phyloP scores from a whole-genome alignment of 306 rosid species.

The Cicer bijugum region DNA sequence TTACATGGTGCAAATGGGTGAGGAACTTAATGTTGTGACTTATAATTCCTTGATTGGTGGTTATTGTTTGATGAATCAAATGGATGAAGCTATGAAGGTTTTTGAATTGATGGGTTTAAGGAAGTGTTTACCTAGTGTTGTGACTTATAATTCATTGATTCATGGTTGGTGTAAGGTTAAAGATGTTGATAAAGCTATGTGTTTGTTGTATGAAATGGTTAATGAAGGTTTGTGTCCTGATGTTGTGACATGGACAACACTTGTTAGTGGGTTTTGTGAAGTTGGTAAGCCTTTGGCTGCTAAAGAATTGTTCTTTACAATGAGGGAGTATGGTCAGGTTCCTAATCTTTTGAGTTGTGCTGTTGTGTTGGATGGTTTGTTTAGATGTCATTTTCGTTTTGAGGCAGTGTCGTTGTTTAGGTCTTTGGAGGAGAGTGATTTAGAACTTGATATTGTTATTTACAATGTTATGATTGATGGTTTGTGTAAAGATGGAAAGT shows the following conservation, averaged over 20 bases:
- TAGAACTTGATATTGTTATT: constrained; percentile 42
- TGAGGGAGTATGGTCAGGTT: constrained; percentile 37
- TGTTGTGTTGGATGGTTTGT: constrained; percentile 39
- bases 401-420: constrained; percentile 46
- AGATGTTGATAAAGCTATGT: constrained; percentile 44
- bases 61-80: constrained; percentile 42
- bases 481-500: constrained; percentile 42
- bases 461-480: constrained; percentile 48
- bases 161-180: constrained; percentile 41
- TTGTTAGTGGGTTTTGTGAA: constrained; percentile 43
- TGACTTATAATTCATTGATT: constrained; percentile 44
- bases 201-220: constrained; percentile 45
- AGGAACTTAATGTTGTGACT: constrained; percentile 47
- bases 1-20: constrained; percentile 42
- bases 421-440: constrained; percentile 38
- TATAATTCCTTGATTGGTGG: constrained; percentile 50
- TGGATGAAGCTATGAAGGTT: constrained; percentile 42
- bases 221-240: constrained; percentile 41
- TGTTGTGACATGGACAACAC: constrained; percentile 45
- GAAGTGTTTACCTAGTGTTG: constrained; percentile 36
- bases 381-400: constrained; percentile 40
- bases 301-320: constrained; percentile 40
- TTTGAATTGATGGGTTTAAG: constrained; percentile 38
- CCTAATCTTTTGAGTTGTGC: constrained; percentile 48
- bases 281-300: constrained; percentile 45